Conservation (phyloP, 2,329 filamentous ascomycete species). For the Colletotrichum sojae region DNA sequence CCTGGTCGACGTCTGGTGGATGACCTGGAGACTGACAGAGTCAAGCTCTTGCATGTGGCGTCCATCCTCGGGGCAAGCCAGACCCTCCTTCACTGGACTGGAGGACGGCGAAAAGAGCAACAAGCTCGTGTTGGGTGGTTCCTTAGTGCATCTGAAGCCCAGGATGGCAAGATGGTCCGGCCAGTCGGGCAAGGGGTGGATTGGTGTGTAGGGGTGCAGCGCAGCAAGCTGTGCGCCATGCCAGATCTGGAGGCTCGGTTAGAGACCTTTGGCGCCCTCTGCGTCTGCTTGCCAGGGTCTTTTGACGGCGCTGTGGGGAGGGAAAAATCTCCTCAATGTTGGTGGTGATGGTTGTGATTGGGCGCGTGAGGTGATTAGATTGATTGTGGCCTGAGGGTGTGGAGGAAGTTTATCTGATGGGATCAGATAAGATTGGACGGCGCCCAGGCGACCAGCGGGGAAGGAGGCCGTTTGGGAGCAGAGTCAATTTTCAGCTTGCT, state of each 20-base stretch:
- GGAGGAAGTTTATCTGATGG: constrained; percentile 32
- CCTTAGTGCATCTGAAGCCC: constrained; percentile 13
- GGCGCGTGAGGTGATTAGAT: constrained; percentile 10
- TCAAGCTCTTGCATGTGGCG: constrained; percentile 26
- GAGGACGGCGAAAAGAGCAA: constrained; percentile 3
- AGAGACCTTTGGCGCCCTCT: constrained; percentile 9
- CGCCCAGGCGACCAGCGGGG: background rate
- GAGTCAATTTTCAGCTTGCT: constrained; percentile 24
- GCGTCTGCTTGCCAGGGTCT: constrained; percentile 10
- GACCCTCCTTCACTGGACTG: constrained; percentile 7
- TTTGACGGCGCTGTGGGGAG: constrained; percentile 28
- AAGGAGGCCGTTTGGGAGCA: background rate
- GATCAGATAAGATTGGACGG: constrained; percentile 39
- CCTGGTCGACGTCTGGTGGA: background rate
- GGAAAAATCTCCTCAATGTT: background rate
- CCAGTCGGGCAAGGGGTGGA: constrained; percentile 2
- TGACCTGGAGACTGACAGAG: background rate
- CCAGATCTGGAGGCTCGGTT: constrained; percentile 29
- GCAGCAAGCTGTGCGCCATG: background rate
- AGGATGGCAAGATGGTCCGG: constrained; percentile 19
- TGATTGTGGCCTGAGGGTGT: constrained; percentile 26
- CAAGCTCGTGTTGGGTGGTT: constrained; percentile 28
- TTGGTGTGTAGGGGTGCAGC: too few relatives aligned
- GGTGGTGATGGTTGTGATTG: constrained; percentile 3
- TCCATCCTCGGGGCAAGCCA: background rate